phyloP scores from a whole-genome alignment of 2,329 filamentous ascomycete species.

The Ophidiomyces ophidiicola region DNA sequence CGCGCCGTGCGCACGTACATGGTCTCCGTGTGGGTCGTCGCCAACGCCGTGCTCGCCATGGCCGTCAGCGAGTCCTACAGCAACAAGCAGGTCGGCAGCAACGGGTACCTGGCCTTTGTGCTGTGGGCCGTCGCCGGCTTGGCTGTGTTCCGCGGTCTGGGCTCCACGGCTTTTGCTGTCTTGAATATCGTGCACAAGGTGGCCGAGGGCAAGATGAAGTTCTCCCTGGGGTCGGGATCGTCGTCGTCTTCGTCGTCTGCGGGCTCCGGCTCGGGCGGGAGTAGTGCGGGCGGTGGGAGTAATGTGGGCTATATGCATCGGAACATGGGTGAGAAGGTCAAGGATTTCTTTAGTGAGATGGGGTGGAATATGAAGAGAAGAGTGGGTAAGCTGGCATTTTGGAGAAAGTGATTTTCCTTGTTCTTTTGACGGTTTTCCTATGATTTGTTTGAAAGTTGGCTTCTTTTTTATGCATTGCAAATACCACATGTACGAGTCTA shows the following conservation, averaged over 20 bases:
- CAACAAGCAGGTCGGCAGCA: constrained; percentile 57
- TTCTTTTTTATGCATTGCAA: background rate
- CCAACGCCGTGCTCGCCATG: constrained; percentile 90
- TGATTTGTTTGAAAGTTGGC: background rate
- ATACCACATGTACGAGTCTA: background rate
- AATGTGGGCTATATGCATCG: constrained; percentile 18
- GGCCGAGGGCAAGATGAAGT: constrained; percentile 71
- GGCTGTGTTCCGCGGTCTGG: constrained; percentile 77
- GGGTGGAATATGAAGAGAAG: constrained; percentile 26
- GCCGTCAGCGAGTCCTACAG: constrained; percentile 76
- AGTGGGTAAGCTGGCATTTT: constrained; percentile 29
- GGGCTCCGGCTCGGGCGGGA: constrained; percentile 9
- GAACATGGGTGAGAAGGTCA: constrained; percentile 25
- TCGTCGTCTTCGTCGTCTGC: no score
- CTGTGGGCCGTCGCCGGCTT: constrained; percentile 81
- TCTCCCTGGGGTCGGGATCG: constrained; percentile 24
- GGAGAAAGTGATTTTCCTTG: constrained; percentile 24
- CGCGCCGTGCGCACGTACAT: constrained; percentile 95
- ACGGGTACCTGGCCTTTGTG: constrained; percentile 86
- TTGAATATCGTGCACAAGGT: constrained; percentile 74
- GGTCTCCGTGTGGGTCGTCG: constrained; percentile 87
- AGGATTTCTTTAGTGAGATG: constrained; percentile 27
- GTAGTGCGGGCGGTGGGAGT: constrained; percentile 13
- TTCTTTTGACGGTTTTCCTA: constrained; percentile 2
- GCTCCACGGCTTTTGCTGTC: constrained; percentile 66